These are phyloP conservation scores for Dothistroma pini DNA, from an alignment of 2,329 filamentous ascomycete species.

Conservation along the genomic window DNA sequence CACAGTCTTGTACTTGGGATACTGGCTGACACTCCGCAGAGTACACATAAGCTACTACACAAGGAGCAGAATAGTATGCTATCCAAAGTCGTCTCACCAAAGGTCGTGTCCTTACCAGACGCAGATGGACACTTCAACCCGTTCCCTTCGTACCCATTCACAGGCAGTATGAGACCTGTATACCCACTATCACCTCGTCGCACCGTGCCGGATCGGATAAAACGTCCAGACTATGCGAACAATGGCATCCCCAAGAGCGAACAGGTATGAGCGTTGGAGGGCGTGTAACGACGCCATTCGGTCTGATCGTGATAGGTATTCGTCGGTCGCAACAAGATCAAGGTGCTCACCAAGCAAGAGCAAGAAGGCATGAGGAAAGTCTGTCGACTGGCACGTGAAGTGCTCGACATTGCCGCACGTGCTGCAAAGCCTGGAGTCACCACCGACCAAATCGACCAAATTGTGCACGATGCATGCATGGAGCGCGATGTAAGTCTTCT, in stretches of 20 bases:
- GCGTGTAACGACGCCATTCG: background rate
- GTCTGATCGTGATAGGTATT: constrained; percentile 41
- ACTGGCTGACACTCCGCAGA: constrained; percentile 47
- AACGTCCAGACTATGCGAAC: constrained; percentile 79
- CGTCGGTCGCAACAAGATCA: constrained; percentile 70
- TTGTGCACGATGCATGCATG: constrained; percentile 91
- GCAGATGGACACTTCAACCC: constrained; percentile 87
- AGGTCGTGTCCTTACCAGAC: constrained; percentile 83
- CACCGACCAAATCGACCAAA: constrained; percentile 89
- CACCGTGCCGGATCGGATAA: constrained; percentile 73
- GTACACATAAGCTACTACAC: constrained; percentile 76
- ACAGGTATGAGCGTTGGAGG: constrained; percentile 53
- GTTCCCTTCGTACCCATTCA: constrained; percentile 81
- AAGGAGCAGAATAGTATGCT: constrained; percentile 70
- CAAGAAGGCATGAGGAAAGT: constrained; percentile 91
- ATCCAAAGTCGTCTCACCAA: constrained; percentile 71
- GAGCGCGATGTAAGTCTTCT: constrained; percentile 72
- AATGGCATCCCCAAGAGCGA: constrained; percentile 72
- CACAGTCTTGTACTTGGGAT: constrained; percentile 2
- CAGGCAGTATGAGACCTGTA: constrained; percentile 76
- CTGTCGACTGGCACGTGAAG: constrained; percentile 80
- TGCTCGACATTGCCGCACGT: constrained; percentile 84
- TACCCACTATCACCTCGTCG: constrained; percentile 64
- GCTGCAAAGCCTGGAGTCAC: constrained; percentile 87
- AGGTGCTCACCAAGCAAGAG: constrained; percentile 72